Percentiles rank a stretch among this genome's conserved stretches.
These are phyloP conservation scores for Misopates orontium DNA, from an alignment of 257 asterid genomes.

Conservation along the genomic window DNA sequence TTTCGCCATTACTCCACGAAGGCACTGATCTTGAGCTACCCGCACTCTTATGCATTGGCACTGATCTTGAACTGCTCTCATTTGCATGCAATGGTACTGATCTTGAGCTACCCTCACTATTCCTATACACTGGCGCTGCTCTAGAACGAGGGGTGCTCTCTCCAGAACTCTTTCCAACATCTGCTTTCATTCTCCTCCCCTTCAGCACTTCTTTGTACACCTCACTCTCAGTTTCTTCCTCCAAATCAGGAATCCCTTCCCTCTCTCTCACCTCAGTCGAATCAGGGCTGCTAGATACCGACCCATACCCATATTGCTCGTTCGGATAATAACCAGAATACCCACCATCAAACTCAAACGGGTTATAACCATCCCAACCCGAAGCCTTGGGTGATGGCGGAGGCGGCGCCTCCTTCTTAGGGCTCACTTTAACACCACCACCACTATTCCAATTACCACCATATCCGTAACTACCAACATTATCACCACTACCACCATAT, in stretches of 20 bases:
- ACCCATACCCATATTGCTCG: constrained; percentile 44
- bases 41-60: constrained; percentile 24
- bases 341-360: constrained; percentile 57
- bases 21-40: constrained; percentile 35
- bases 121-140: constrained; percentile 30
- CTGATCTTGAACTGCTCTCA: constrained; percentile 33
- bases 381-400: constrained; percentile 87
- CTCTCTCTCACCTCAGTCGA: constrained; percentile 88
- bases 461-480: not conserved
- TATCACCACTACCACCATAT: too few relatives aligned
- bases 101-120: constrained; percentile 30
- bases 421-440: constrained; percentile 38
- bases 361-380: constrained; percentile 80
- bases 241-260: constrained; percentile 98
- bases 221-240: constrained; percentile 89
- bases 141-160: constrained; percentile 37
- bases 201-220: constrained; percentile 42
- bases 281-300: constrained; percentile 81
- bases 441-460: constrained; percentile 24
- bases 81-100: constrained; percentile 37
- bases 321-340: constrained; percentile 42
- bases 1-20: constrained; percentile 28
- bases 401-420: constrained; percentile 66
- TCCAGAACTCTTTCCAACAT: constrained; percentile 34
- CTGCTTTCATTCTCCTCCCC: constrained; percentile 38